phyloP scores from a whole-genome alignment of 495 filamentous ascomycete species.

The Lasiosphaeris hirsuta region DNA sequence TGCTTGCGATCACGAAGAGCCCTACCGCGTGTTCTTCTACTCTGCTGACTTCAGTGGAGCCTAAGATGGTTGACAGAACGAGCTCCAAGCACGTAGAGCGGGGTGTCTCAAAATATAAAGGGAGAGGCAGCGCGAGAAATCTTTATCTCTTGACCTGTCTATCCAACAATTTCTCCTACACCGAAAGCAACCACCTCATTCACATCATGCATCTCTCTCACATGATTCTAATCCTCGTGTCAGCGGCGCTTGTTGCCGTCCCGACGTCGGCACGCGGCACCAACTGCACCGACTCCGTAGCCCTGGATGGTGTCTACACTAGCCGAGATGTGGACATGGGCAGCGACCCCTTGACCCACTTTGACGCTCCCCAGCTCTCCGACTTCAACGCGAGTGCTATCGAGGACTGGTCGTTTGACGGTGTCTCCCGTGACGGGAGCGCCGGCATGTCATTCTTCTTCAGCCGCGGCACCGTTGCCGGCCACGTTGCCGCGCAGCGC shows the following conservation, averaged over 20 bases:
- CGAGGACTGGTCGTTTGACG: conserved; percentile 10
- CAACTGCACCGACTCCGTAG: background rate
- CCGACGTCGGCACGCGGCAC: background rate
- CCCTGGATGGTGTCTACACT: background rate
- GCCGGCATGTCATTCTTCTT: conserved; percentile 1
- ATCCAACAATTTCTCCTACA: background rate
- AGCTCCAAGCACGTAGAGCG: background rate
- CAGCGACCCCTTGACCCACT: background rate
- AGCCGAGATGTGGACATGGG: conserved; percentile 21
- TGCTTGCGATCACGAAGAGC: conserved; percentile 1
- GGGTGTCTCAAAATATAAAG: background rate
- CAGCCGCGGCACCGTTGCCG: conserved; percentile 2
- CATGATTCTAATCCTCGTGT: background rate
- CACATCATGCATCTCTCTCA: background rate
- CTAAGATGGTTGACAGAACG: background rate
- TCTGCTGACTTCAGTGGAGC: background rate
- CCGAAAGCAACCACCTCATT: background rate
- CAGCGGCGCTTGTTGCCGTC: background rate
- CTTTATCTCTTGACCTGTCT: background rate
- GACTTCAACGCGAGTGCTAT: background rate
- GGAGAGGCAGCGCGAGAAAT: background rate
- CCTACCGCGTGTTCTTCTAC: background rate
- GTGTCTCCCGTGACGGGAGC: background rate
- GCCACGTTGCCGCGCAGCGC: background rate
- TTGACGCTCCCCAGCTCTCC: background rate